phyloP scores from a whole-genome alignment of 805 yeast species.

The Metschnikowia sp. region DNA sequence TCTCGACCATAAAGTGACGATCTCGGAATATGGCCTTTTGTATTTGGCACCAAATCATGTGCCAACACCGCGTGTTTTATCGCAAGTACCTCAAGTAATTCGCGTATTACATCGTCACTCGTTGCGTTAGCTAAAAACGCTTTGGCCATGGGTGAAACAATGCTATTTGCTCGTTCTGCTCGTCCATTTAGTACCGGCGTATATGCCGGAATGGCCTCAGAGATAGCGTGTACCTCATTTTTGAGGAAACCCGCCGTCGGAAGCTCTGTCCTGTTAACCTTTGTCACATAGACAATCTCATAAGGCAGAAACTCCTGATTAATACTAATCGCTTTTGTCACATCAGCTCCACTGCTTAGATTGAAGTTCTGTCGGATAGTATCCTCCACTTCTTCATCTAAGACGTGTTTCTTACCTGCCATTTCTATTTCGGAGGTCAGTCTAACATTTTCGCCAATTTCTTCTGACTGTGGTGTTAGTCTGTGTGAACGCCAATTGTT shows the following conservation, averaged over 20 bases:
- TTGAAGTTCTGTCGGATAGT: neutral
- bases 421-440: neutral
- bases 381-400: neutral
- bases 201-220: neutral
- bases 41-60: neutral
- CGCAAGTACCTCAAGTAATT: neutral
- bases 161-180: conserved; percentile 1
- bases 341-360: neutral
- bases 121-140: neutral
- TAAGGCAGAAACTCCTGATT: neutral
- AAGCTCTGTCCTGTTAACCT: conserved; percentile 2
- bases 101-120: neutral
- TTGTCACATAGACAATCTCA: neutral
- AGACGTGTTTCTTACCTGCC: neutral
- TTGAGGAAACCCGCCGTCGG: neutral
- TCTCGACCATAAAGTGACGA: too few species aligned
- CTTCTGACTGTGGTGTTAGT: neutral
- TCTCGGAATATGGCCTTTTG: neutral
- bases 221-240: neutral
- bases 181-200: conserved; percentile 1
- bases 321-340: neutral
- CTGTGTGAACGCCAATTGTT: neutral
- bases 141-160: neutral
- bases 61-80: neutral
- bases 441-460: neutral